Conservation (phyloP, 495 filamentous ascomycete species). For the Penicillium fimorum region DNA sequence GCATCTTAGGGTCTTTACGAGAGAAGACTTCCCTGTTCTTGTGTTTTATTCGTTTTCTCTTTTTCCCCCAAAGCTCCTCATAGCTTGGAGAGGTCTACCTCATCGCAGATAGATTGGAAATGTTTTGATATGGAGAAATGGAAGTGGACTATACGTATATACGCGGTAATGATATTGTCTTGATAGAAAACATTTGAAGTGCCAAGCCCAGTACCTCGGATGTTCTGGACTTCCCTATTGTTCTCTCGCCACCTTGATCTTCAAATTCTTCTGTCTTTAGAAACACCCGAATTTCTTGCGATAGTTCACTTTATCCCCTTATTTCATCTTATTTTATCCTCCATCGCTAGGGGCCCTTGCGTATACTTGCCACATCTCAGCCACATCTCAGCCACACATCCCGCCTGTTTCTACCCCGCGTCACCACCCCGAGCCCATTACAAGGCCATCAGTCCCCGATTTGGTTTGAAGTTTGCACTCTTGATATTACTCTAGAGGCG, state of each 20-base stretch:
- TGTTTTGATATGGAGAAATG: neutral
- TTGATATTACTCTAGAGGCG: constrained; percentile 2
- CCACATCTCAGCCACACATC: constrained; percentile 27
- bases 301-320: neutral
- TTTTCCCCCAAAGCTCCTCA: neutral
- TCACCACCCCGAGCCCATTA: constrained; percentile 9
- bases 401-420: constrained; percentile 29
- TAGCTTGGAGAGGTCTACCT: constrained; percentile 4
- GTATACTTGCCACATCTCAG: constrained; percentile 4
- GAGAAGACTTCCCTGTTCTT: neutral
- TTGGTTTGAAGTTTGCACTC: constrained; percentile 8
- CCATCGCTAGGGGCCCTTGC: neutral
- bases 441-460: constrained; percentile 6
- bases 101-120: neutral
- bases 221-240: constrained; percentile 18
- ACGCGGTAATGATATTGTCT: constrained; percentile 2
- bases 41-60: neutral
- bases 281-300: neutral
- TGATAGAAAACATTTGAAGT: neutral
- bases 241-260: constrained; percentile 8
- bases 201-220: constrained; percentile 13
- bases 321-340: neutral
- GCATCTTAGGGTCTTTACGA: neutral
- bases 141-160: constrained; percentile 2
- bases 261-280: constrained; percentile 2